Evolutionary conservation across 1,284 basidiomycete species (phyloP), one percentile per base, ranked within the genome.

Genomic region (Apiotrichum porosum): DNA sequence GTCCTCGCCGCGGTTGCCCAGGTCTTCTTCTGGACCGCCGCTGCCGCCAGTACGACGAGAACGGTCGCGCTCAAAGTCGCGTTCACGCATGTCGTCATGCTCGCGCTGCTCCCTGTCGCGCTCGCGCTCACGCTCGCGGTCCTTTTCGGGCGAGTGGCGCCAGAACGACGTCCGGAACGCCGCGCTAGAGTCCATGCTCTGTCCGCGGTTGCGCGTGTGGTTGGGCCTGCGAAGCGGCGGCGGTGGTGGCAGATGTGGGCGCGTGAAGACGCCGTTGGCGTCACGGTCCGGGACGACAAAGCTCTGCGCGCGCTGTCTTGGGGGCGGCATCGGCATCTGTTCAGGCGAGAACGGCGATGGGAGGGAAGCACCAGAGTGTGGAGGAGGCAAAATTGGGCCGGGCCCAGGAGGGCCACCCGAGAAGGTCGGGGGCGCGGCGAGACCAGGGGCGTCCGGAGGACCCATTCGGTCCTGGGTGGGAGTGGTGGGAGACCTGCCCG

Each of bases 1-100:
- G 26, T 70, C 71, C 37, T 68, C 67, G 14, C 52, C 57, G 13
- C 51, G 49, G 33, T 30, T 37, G 10, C 28, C 34, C 42, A 46
- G 35, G 28, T 24, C 34, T 31, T 48, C 47, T 13, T 35, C 34
- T 4, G 34, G 34, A 35, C 34, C n/a, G 34, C 34, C 15, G 34
- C 34, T n/a, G n/a, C 5, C 18, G 34, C 4, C 17, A 17, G 9
- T 35, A 9, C 15, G 17, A 41, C 18, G 24, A 19, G 18, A 19
- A 15, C 32, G 44, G 18, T 24, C 30, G n/a, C 41, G 50, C 14
- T 50, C 37, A 10, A 23, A 42, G 13, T 53, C 50, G 9, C 44
- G 50, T 34, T 41, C 42, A 10, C 52, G 43, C 45, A 36, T 33
- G 23, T 33, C 15, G 9, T 47, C 45, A 4, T 39, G 32, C 30